These are phyloP conservation scores for Aspergillus sclerotialis DNA, from an alignment of 2,329 filamentous ascomycete genomes.

Conservation along the genomic window DNA sequence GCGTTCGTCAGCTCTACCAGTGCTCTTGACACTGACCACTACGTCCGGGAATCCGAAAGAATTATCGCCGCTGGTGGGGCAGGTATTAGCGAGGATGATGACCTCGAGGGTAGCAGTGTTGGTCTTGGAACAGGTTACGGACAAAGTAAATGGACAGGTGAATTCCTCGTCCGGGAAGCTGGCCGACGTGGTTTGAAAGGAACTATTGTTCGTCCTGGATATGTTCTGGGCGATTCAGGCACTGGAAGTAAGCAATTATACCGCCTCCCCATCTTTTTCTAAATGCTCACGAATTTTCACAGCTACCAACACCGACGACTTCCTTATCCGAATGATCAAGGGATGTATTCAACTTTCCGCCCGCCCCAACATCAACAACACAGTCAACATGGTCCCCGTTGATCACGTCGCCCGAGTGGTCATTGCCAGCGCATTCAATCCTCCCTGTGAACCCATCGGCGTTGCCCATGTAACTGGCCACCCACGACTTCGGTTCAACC, in stretches of 20 bases:
- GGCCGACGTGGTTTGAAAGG: slow-evolving; percentile 69
- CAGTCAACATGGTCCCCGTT: slow-evolving; percentile 84
- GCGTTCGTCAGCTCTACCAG: slow-evolving; percentile 78
- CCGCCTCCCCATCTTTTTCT: neutral
- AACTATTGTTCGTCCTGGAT: slow-evolving; percentile 73
- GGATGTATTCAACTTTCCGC: slow-evolving; percentile 73
- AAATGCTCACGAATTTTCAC: slow-evolving; percentile 1
- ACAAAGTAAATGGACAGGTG: slow-evolving; percentile 79
- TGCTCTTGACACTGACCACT: slow-evolving; percentile 75
- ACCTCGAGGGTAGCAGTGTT: slow-evolving; percentile 66
- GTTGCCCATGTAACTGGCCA: slow-evolving; percentile 76
- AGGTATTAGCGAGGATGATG: slow-evolving; percentile 67
- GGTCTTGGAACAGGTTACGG: slow-evolving; percentile 84
- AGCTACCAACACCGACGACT: slow-evolving; percentile 73
- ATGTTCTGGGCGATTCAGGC: slow-evolving; percentile 67
- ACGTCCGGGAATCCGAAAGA: slow-evolving; percentile 63
- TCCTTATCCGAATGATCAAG: slow-evolving; percentile 78
- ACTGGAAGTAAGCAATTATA: slow-evolving; percentile 52
- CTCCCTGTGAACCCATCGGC: slow-evolving; percentile 46
- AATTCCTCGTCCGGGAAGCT: slow-evolving; percentile 69
- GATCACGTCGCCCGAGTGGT: slow-evolving; percentile 76
- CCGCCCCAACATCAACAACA: slow-evolving; percentile 73
- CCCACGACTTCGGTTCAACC: slow-evolving; percentile 69
- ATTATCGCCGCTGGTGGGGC: slow-evolving; percentile 54
- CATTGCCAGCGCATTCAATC: slow-evolving; percentile 64